Evolutionary conservation across 2,329 filamentous ascomycete genomes (phyloP).

Genomic region (Dryadomyces sulphureus): DNA sequence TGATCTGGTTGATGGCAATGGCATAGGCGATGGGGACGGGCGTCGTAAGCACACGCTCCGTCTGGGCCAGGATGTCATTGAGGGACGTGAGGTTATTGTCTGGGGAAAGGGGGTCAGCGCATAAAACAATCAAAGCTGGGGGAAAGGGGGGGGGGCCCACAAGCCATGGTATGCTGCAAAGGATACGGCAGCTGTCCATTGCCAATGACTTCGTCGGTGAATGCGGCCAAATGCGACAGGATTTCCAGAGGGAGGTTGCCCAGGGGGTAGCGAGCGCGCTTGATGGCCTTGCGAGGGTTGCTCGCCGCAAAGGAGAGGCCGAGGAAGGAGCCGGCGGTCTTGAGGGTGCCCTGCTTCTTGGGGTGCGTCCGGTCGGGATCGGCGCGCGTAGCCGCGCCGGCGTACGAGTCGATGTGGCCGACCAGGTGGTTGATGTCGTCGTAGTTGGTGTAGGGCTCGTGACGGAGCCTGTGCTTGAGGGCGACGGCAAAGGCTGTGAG

Average conservation of each 20-base stretch:
- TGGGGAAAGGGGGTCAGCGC: no score
- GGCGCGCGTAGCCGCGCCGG: conserved; percentile 25
- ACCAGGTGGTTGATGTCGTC: conserved; percentile 48
- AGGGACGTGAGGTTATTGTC: conserved; percentile 33
- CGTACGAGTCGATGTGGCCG: conserved; percentile 51
- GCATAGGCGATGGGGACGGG: conserved; percentile 58
- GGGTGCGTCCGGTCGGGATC: conserved; percentile 15
- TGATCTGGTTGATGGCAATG: conserved; percentile 62
- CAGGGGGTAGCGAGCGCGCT: conserved; percentile 48
- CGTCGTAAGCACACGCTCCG: conserved; percentile 57
- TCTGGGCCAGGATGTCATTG: conserved; percentile 49
- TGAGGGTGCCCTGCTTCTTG: conserved; percentile 21
- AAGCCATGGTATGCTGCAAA: conserved; percentile 33
- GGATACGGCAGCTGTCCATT: conserved; percentile 31
- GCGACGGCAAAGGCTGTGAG: conserved; percentile 55
- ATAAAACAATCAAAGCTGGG: neutral
- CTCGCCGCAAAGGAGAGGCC: conserved; percentile 52
- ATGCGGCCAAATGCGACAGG: conserved; percentile 47
- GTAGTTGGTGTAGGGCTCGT: conserved; percentile 57
- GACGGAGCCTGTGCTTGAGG: conserved; percentile 58
- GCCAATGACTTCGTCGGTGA: conserved; percentile 39
- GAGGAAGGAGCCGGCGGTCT: conserved; percentile 45
- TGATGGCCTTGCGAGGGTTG: conserved; percentile 56
- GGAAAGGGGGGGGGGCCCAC: neutral
- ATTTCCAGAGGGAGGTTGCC: conserved; percentile 61